phyloP scores from a whole-genome alignment of 23 red algal genomes.

The Gracilaria vermiculophylla region DNA sequence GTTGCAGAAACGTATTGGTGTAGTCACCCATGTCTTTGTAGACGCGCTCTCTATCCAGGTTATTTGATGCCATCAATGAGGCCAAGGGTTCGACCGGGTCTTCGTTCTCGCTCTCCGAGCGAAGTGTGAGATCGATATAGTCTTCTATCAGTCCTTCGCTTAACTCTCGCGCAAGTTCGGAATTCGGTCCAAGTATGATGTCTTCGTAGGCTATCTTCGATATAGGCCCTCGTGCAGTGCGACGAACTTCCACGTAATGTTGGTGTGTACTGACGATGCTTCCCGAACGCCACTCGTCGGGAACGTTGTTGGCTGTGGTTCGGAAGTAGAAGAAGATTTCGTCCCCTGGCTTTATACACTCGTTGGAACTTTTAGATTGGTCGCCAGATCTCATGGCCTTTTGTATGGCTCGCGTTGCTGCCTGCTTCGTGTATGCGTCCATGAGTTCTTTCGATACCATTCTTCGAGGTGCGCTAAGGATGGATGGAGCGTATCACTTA shows the following conservation, averaged over 20 bases:
- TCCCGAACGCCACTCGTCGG: slow-evolving; percentile 4
- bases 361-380: neutral
- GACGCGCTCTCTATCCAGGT: neutral
- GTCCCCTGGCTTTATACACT: neutral
- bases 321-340: slow-evolving; percentile 3
- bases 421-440: slow-evolving; percentile 1
- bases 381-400: neutral
- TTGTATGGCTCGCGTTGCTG: slow-evolving; percentile 1
- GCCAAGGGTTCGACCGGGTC: neutral
- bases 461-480: neutral
- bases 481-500: slow-evolving; percentile 6
- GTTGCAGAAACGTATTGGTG: neutral
- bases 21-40: slow-evolving; percentile 15
- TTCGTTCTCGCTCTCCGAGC: neutral
- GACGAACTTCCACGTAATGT: neutral
- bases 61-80: neutral
- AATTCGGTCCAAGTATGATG: neutral
- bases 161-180: neutral
- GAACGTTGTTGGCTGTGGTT: neutral
- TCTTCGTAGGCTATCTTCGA: slow-evolving; percentile 26
- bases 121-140: neutral
- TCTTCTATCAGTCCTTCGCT: neutral
- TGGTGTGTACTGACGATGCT: neutral
- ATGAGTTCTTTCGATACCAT: neutral
- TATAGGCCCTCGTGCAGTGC: neutral